These are phyloP conservation scores for Fusarium mundagurra DNA, from an alignment of 2,329 filamentous ascomycete species.

Conservation along the genomic window DNA sequence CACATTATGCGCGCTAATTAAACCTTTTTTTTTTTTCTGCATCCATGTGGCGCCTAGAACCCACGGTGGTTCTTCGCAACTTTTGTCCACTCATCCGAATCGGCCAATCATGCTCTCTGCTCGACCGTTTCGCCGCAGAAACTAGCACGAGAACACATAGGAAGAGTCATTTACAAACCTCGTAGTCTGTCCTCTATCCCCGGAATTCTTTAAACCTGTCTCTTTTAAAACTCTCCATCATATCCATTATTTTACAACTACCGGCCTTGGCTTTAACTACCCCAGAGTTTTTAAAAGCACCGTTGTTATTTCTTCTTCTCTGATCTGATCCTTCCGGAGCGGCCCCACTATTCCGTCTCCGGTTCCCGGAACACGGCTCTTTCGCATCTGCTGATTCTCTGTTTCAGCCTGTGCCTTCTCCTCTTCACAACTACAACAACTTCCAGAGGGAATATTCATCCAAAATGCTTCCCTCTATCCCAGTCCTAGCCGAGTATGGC, in stretches of 20 bases:
- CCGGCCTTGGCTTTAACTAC: slow-evolving; percentile 12
- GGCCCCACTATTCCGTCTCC: slow-evolving; percentile 38
- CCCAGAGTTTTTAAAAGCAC: neutral
- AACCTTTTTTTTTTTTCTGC: slow-evolving; percentile 1
- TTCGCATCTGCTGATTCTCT: slow-evolving; percentile 3
- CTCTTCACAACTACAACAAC: neutral
- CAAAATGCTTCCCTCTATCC: slow-evolving; percentile 67
- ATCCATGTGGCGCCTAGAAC: slow-evolving; percentile 14
- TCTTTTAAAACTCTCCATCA: neutral
- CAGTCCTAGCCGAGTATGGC: slow-evolving; percentile 78
- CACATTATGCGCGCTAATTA: slow-evolving; percentile 24
- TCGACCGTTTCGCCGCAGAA: slow-evolving; percentile 38
- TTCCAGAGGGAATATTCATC: neutral
- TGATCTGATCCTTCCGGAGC: slow-evolving; percentile 22
- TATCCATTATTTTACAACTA: slow-evolving; percentile 3
- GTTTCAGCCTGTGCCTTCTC: slow-evolving; percentile 3
- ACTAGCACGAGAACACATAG: slow-evolving; percentile 28
- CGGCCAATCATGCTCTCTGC: slow-evolving; percentile 38
- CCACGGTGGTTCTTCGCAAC: slow-evolving; percentile 14
- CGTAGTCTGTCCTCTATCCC: slow-evolving; percentile 15
- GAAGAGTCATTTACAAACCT: slow-evolving; percentile 35
- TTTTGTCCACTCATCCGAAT: slow-evolving; percentile 40
- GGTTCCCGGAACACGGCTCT: slow-evolving; percentile 27
- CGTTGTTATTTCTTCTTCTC: neutral
- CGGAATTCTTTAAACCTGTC: neutral